These are phyloP conservation scores for Ophiostoma piceae DNA, from an alignment of 2,329 filamentous ascomycete species.

Conservation along the genomic window DNA sequence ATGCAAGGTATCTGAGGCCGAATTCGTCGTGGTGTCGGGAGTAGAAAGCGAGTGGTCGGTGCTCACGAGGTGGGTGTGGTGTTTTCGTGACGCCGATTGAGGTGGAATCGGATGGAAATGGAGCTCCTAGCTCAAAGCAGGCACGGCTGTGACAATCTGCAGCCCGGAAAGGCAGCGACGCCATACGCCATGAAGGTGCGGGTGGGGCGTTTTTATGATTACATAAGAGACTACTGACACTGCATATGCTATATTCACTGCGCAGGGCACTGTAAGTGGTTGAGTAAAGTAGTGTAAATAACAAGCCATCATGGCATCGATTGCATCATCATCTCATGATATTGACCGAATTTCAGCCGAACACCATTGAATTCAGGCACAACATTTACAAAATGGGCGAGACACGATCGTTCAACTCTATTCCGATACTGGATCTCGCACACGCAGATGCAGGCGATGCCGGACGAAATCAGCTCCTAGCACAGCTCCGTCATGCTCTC, in stretches of 20 bases:
- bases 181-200: conserved; percentile 22
- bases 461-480: conserved; percentile 30
- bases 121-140: conserved; percentile 12
- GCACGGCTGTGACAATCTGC: conserved; percentile 1
- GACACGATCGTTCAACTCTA: background rate
- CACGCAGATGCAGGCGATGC: background rate
- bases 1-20: background rate
- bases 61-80: background rate
- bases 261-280: no score
- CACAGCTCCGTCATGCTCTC: conserved; percentile 42
- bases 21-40: background rate
- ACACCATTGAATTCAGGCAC: background rate
- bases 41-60: background rate
- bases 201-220: background rate
- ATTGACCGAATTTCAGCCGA: background rate
- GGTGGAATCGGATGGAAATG: conserved; percentile 14
- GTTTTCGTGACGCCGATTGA: conserved; percentile 3
- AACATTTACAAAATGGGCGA: background rate
- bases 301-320: background rate
- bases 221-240: background rate
- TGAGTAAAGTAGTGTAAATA: background rate
- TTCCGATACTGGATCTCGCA: background rate
- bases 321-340: background rate
- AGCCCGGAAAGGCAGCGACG: conserved; percentile 20
- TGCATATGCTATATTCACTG: background rate